Conservation (phyloP, 164 flowering plant species). For the Litsea cubeba region DNA sequence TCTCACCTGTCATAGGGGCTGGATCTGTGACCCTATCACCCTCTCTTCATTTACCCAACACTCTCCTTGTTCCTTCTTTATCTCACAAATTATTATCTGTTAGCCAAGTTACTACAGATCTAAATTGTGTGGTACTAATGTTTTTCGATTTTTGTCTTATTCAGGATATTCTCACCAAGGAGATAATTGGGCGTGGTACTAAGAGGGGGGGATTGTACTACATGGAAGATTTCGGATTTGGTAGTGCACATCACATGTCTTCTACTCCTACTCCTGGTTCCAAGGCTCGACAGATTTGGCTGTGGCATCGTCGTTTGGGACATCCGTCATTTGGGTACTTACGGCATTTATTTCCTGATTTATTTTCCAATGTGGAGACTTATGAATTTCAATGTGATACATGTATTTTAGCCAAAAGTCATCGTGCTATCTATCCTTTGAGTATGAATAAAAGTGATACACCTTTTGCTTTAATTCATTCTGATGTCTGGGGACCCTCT, state of each 20-base stretch:
- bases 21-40: too few relatives aligned
- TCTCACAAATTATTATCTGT: too few relatives aligned
- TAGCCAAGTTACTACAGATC: too few relatives aligned
- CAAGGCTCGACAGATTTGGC: slow-evolving; percentile 9
- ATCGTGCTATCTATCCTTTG: neutral
- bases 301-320: slow-evolving; percentile 21
- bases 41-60: too few relatives aligned
- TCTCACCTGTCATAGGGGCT: too few relatives aligned
- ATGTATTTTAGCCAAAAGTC: slow-evolving; percentile 18
- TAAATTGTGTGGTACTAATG: neutral
- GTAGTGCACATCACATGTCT: neutral
- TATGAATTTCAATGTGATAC: slow-evolving; percentile 4
- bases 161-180: too few relatives aligned
- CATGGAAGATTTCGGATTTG: slow-evolving; percentile 5
- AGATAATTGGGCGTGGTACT: too few relatives aligned
- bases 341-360: neutral
- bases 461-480: neutral
- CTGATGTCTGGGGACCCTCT: slow-evolving; percentile 7
- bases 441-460: slow-evolving; percentile 6
- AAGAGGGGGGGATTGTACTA: too few relatives aligned
- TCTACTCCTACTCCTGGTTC: neutral
- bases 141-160: neutral
- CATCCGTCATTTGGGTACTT: slow-evolving; percentile 13
- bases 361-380: neutral
- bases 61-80: too few relatives aligned